phyloP scores from a whole-genome alignment of 768 basidiomycete species.

The Leccinum ochraceum region DNA sequence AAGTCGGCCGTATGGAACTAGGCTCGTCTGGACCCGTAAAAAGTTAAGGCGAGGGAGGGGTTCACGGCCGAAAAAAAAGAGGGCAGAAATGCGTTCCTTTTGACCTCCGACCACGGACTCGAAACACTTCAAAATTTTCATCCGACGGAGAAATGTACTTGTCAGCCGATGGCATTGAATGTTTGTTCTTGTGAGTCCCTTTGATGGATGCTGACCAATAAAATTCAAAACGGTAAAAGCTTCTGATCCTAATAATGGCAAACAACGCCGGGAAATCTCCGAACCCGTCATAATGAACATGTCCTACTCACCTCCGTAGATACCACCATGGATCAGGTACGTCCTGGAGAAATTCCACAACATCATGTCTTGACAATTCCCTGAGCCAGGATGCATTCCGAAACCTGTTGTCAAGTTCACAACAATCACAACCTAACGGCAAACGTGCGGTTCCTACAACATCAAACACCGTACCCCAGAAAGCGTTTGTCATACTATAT shows the following conservation, averaged over 20 bases:
- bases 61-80: not conserved
- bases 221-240: constrained; percentile 14
- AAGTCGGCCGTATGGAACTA: constrained; percentile 1
- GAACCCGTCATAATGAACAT: not conserved
- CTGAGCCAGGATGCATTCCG: constrained; percentile 58
- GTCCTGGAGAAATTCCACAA: not conserved
- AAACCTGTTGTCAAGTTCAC: constrained; percentile 43
- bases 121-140: not conserved
- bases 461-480: constrained; percentile 9
- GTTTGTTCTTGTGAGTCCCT: no score
- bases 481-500: constrained; percentile 15
- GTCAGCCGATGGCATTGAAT: no score
- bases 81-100: constrained; percentile 5
- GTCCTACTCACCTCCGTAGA: not conserved
- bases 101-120: not conserved
- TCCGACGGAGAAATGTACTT: constrained; percentile 5
- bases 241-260: constrained; percentile 29
- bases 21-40: constrained; percentile 1
- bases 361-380: not conserved
- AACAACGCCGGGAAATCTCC: constrained; percentile 23
- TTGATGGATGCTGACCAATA: constrained; percentile 11
- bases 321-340: constrained; percentile 32
- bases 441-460: constrained; percentile 7
- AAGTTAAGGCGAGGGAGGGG: constrained; percentile 3
- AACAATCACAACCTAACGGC: constrained; percentile 18